Base-by-base conservation (phyloP, 2,329 filamentous ascomycete species). In the Pestalotiopsis sp. region DNA sequence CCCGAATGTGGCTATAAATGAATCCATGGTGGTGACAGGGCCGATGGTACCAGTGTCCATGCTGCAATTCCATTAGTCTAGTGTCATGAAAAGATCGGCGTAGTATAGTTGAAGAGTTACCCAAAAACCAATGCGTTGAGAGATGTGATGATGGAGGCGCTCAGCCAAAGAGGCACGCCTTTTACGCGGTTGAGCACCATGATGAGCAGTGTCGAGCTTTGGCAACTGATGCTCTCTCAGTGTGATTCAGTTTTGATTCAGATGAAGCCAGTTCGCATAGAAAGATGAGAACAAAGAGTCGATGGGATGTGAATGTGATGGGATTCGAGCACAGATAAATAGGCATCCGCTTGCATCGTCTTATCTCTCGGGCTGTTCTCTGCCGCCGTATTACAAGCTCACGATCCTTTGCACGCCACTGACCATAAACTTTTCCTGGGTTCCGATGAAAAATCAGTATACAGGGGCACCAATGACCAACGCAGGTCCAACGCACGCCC, bases 21-120 rank as follows among this genome's bases (percentile, higher is more conserved):
- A 77, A 0, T 80, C 72, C 88, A 91, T 91, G 2, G 84, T 82
- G 0, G 88, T 90, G 0, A 90, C 83, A 3, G 88, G 85, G 1
- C 89, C 88, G 65, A 90, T 88, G 25, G 82, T 86, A 11, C 87
- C 87, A 0, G 87, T 81, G 52, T 81, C 79, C 64, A 65, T 55
- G 2, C 64, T 65, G 31, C 9, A 14, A 23, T 25, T 7, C 13
- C 7, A 2, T 64, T 49, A 64, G 61, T 31, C 12, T 2, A 23
- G 6, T 14, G 9, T 36, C 31, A 38, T 14, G 41, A 3, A 41
- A 36, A 36, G 31, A 17, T 62, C 31, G 12, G n/a, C 11, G 13
- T 13, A 5, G n/a, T 17, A n/a, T 13, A 13, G 31, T 14, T 23
- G 20, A n/a, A 23, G 12, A 65, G 20, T 55, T 57, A 55, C 64